Percentiles rank a stretch among this genome's conserved stretches.
These are phyloP conservation scores for Aspergillus aculeatus DNA, from an alignment of 2,329 filamentous ascomycete genomes.

Conservation along the genomic window DNA sequence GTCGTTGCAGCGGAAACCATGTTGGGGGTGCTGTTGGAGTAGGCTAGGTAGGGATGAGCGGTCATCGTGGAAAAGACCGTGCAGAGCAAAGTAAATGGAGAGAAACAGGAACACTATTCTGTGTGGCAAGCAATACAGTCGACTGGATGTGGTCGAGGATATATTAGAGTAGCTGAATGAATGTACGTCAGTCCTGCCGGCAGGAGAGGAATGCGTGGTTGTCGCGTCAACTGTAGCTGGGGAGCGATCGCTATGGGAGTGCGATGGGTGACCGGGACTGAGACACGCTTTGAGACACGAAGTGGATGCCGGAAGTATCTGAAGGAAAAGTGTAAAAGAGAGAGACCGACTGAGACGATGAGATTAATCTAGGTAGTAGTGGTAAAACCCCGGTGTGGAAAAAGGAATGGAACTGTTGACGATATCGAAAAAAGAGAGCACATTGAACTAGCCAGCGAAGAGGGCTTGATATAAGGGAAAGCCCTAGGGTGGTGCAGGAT, in stretches of 20 bases:
- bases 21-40: slow-evolving; percentile 2
- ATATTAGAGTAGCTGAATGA: neutral
- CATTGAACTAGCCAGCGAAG: slow-evolving; percentile 1
- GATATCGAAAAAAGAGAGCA: neutral
- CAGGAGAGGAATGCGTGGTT: slow-evolving; percentile 25
- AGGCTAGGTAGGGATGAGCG: slow-evolving; percentile 1
- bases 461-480: slow-evolving; percentile 17
- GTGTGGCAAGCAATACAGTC: neutral
- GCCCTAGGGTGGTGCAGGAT: neutral
- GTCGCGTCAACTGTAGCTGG: slow-evolving; percentile 17
- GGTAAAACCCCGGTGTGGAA: neutral
- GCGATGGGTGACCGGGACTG: slow-evolving; percentile 10
- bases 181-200: slow-evolving; percentile 30
- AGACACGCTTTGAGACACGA: slow-evolving; percentile 15
- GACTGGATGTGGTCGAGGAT: slow-evolving; percentile 1
- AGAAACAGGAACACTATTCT: slow-evolving; percentile 5
- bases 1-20: neutral
- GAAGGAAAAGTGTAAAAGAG: slow-evolving; percentile 13
- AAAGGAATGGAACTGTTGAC: neutral
- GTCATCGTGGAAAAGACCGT: neutral
- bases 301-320: slow-evolving; percentile 3
- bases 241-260: slow-evolving; percentile 7
- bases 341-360: slow-evolving; percentile 13
- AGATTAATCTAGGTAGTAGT: slow-evolving; percentile 4
- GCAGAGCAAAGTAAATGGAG: slow-evolving; percentile 1